These are phyloP conservation scores for Schizochytrium sp. DNA, from an alignment of 108 stramenopile species.

Conservation along the genomic window DNA sequence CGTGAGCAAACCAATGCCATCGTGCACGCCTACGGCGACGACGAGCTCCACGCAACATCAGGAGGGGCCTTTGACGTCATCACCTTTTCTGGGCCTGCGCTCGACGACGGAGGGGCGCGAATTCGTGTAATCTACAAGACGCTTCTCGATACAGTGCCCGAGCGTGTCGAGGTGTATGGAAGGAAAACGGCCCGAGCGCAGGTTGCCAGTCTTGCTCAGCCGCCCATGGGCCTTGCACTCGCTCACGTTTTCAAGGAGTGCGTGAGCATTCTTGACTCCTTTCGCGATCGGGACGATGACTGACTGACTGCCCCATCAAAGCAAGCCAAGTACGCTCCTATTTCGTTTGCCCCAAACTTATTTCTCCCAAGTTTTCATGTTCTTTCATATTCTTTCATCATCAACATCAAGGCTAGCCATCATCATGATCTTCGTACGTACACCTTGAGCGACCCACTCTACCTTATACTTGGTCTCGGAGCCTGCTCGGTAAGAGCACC, in stretches of 20 bases:
- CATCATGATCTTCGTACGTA: too few relatives aligned
- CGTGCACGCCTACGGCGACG: neutral
- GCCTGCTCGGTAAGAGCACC: too few relatives aligned
- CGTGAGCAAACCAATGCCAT: neutral
- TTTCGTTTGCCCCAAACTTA: too few relatives aligned
- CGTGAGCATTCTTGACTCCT: neutral
- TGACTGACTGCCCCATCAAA: too few relatives aligned
- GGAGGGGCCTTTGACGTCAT: neutral
- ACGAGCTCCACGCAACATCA: neutral
- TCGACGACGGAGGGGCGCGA: neutral
- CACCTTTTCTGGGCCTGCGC: neutral
- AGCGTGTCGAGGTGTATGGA: neutral
- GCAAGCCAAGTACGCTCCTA: too few relatives aligned
- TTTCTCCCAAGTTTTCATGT: too few relatives aligned
- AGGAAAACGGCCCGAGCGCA: neutral
- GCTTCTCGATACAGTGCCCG: neutral
- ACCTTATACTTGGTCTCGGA: too few relatives aligned
- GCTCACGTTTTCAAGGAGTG: neutral
- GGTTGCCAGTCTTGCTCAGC: neutral
- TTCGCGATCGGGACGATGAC: too few relatives aligned
- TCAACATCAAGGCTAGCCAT: too few relatives aligned
- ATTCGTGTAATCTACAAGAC: neutral
- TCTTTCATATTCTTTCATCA: too few relatives aligned
- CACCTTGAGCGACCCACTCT: too few relatives aligned
- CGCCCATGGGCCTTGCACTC: neutral